A percentile compares a stretch with the other conserved stretches of the same genome.
These are phyloP conservation scores for Erodium trifolium DNA, from an alignment of 441 rosid genomes.

Conservation along the genomic window DNA sequence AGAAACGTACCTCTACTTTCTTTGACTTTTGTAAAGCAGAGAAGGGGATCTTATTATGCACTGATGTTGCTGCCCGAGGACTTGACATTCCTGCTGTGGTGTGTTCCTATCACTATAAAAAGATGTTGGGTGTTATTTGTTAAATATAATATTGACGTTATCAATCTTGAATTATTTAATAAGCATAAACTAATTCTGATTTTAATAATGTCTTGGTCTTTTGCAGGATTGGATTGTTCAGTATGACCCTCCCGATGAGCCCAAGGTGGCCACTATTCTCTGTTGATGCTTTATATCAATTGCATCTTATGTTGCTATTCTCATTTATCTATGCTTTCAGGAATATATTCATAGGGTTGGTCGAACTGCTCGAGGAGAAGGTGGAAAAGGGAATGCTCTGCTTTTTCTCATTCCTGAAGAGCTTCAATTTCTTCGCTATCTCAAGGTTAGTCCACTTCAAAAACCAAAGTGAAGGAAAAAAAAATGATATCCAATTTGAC, in stretches of 20 bases:
- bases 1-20: conserved; percentile 80
- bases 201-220: not conserved
- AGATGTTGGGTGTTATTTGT: no score
- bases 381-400: conserved; percentile 87
- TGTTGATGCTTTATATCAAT: conserved; percentile 1
- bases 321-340: conserved; percentile 31
- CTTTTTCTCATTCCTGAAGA: conserved; percentile 92
- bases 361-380: conserved; percentile 99
- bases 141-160: no score
- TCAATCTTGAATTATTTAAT: no score
- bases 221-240: conserved; percentile 94
- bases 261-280: conserved; percentile 45
- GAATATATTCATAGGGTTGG: conserved; percentile 97
- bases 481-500: not conserved
- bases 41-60: conserved; percentile 85
- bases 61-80: conserved; percentile 99
- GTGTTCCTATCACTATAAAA: conserved; percentile 17
- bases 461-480: not conserved
- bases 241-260: conserved; percentile 98
- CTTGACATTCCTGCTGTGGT: conserved; percentile 99
- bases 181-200: no score
- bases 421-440: conserved; percentile 74
- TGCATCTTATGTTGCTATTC: not conserved
- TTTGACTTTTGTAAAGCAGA: conserved; percentile 85
- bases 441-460: conserved; percentile 31